Evolutionary conservation across 1,284 basidiomycete species (phyloP).

Genomic region (Austroboletus niveus): DNA sequence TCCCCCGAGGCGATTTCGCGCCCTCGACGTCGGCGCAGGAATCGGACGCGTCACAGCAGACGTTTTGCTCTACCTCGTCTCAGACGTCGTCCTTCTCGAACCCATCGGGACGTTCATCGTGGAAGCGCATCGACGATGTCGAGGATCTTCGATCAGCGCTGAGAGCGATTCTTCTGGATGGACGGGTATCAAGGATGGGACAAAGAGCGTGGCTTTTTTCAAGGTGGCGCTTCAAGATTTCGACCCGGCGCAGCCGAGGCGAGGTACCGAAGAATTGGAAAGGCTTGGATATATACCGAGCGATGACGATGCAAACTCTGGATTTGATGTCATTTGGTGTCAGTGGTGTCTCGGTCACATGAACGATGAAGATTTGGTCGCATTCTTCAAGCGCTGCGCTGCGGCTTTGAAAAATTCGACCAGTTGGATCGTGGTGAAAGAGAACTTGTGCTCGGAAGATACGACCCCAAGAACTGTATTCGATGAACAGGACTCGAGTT

Average conservation of each 20-base stretch:
- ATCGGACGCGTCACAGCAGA: conserved; percentile 88
- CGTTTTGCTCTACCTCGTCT: conserved; percentile 81
- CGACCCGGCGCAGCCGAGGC: conserved; percentile 56
- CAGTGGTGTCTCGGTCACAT: conserved; percentile 96
- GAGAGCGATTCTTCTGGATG: conserved; percentile 40
- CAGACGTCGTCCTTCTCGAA: conserved; percentile 85
- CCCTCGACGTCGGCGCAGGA: conserved; percentile 88
- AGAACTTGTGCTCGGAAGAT: conserved; percentile 78
- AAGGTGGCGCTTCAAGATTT: conserved; percentile 77
- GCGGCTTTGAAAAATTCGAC: conserved; percentile 48
- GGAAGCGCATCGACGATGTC: conserved; percentile 60
- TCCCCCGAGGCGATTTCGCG: conserved; percentile 50
- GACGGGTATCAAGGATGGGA: conserved; percentile 62
- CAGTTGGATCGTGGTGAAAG: conserved; percentile 83
- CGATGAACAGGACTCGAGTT: conserved; percentile 84
- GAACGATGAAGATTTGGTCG: conserved; percentile 71
- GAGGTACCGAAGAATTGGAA: conserved; percentile 45
- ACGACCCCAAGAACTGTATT: conserved; percentile 65
- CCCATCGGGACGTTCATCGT: conserved; percentile 78
- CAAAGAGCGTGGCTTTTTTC: conserved; percentile 81
- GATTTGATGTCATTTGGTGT: conserved; percentile 86
- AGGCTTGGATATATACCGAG: conserved; percentile 55
- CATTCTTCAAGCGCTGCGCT: conserved; percentile 67
- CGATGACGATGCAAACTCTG: conserved; percentile 46
- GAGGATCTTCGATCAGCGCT: conserved; percentile 19